phyloP scores from a whole-genome alignment of 345 rosid genomes.

The Bruguiera parviflora region DNA sequence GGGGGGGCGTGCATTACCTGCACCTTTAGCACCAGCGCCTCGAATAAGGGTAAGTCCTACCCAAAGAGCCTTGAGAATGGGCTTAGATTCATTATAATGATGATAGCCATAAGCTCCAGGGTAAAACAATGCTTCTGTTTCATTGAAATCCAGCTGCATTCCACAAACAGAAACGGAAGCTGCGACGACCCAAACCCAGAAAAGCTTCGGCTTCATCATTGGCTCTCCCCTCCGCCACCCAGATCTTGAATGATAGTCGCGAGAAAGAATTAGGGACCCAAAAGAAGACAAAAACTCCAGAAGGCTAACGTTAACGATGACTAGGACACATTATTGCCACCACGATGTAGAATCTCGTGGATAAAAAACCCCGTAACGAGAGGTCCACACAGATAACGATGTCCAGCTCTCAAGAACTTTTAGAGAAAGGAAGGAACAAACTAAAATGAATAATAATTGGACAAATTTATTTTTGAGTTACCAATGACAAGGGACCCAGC shows the following conservation, averaged over 20 bases:
- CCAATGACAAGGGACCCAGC: no score
- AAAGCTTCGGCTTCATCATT: conserved; percentile 34
- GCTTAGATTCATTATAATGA: conserved; percentile 22
- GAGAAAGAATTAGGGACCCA: no score
- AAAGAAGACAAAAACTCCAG: no score
- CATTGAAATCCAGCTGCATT: conserved; percentile 48
- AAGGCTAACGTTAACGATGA: no score
- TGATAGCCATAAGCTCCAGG: conserved; percentile 34
- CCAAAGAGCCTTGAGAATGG: conserved; percentile 42
- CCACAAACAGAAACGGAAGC: conserved; percentile 20
- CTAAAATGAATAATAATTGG: no score
- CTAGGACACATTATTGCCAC: no score
- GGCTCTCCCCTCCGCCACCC: background rate
- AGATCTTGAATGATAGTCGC: conserved; percentile 5
- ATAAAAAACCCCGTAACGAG: no score
- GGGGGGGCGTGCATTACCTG: conserved; percentile 40
- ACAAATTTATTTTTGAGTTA: no score
- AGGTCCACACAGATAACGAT: no score
- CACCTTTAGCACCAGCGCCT: conserved; percentile 72
- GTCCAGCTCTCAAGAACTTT: no score
- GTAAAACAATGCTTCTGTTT: conserved; percentile 42
- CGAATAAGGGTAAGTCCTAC: conserved; percentile 87
- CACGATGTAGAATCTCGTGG: no score
- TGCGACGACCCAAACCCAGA: conserved; percentile 31
- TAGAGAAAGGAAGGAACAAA: no score